phyloP scores from a whole-genome alignment of 495 filamentous ascomycete genomes.

The Podospora bellae-mahoneyi region DNA sequence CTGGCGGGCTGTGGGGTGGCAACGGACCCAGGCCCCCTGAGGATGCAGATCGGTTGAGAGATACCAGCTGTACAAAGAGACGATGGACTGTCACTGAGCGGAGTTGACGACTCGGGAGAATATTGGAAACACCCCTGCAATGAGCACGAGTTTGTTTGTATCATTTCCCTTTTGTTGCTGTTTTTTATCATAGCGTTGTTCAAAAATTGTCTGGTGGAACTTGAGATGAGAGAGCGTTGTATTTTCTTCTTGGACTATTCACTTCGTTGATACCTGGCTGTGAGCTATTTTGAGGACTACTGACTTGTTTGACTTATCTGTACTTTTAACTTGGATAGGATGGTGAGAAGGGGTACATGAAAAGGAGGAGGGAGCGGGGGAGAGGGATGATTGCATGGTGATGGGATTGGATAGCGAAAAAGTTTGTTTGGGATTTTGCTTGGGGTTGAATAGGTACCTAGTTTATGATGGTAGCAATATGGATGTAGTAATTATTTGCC shows the following conservation, averaged over 20 bases:
- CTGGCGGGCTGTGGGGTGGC: slow-evolving; percentile 39
- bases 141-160: not conserved
- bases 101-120: not conserved
- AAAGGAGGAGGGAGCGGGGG: not conserved
- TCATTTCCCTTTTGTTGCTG: not conserved
- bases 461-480: not conserved
- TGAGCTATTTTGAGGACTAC: not conserved
- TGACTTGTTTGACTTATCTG: not conserved
- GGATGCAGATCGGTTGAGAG: slow-evolving; percentile 37
- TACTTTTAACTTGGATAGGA: not conserved
- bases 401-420: not conserved
- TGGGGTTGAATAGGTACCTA: too few species aligned
- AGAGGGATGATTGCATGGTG: not conserved
- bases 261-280: not conserved
- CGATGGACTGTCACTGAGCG: slow-evolving; percentile 48
- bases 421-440: not conserved
- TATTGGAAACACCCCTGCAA: too few species aligned
- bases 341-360: not conserved
- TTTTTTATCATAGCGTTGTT: not conserved
- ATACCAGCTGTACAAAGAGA: slow-evolving; percentile 40
- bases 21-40: slow-evolving; percentile 30
- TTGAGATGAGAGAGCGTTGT: not conserved
- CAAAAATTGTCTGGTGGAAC: not conserved
- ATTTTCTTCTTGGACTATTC: not conserved
- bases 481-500: not conserved